Evolutionary conservation across 257 asterid species (phyloP).

Genomic region (Ocimum tenuiflorum): DNA sequence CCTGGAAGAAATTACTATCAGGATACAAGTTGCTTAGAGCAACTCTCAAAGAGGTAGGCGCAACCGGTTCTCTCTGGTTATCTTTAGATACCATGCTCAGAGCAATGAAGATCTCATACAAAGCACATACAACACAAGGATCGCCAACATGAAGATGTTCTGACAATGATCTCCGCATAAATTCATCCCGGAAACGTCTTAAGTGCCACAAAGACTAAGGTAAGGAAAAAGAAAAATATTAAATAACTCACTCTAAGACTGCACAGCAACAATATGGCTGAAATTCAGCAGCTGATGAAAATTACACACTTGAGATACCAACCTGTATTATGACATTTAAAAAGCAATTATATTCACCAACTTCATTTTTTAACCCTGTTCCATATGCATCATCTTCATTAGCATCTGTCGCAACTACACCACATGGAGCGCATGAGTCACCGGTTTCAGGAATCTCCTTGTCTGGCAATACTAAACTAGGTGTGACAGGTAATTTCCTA

Average conservation of each 20-base stretch:
- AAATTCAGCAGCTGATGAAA: neutral
- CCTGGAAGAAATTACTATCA: conserved; percentile 80
- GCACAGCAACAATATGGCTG: neutral
- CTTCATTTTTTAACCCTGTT: conserved; percentile 82
- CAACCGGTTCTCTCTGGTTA: conserved; percentile 61
- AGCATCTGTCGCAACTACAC: conserved; percentile 31
- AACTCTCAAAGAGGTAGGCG: conserved; percentile 83
- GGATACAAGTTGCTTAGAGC: conserved; percentile 92
- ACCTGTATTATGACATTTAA: conserved; percentile 99
- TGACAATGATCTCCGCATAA: conserved; percentile 59
- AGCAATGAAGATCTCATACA: conserved; percentile 70
- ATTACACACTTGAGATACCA: conserved; percentile 16
- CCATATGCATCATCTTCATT: conserved; percentile 53
- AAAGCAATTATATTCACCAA: conserved; percentile 93
- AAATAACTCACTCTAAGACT: neutral
- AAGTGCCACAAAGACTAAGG: conserved; percentile 88
- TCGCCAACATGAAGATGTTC: conserved; percentile 87
- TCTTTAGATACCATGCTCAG: conserved; percentile 52
- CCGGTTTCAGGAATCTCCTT: conserved; percentile 34
- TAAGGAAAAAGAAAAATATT: neutral
- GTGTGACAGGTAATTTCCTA: conserved; percentile 35
- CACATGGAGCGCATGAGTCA: conserved; percentile 28
- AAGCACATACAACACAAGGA: conserved; percentile 92
- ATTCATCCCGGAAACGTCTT: conserved; percentile 72
- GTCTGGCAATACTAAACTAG: conserved; percentile 31